Percentiles rank a stretch among this genome's conserved stretches.
Evolutionary conservation across 2,329 filamentous ascomycete species (phyloP).

Genomic region (Calonectria henricotiae): DNA sequence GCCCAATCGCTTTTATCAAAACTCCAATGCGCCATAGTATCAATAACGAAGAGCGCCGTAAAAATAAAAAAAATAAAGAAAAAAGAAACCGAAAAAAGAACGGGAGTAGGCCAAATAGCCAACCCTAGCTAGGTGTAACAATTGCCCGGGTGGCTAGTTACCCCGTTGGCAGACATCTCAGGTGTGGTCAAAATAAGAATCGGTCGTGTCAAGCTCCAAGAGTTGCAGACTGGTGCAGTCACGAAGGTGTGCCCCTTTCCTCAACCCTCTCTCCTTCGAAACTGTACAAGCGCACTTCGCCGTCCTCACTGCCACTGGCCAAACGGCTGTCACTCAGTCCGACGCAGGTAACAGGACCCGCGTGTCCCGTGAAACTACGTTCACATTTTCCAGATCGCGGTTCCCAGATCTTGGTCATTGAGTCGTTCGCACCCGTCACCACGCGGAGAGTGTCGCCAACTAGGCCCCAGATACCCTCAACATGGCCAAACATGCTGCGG

Average conservation of each 20-base stretch:
- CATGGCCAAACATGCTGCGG: constrained; percentile 95
- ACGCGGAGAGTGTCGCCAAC: constrained; percentile 90
- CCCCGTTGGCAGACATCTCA: not conserved
- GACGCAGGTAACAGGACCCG: constrained; percentile 93
- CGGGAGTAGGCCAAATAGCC: not conserved
- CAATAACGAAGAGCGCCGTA: constrained; percentile 2
- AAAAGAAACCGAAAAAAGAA: not conserved
- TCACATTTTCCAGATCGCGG: constrained; percentile 92
- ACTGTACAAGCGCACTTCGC: constrained; percentile 88
- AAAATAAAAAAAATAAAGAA: constrained; percentile 23
- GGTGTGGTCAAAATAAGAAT: constrained; percentile 28
- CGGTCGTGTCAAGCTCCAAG: constrained; percentile 20
- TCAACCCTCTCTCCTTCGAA: constrained; percentile 73
- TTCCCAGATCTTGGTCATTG: constrained; percentile 96
- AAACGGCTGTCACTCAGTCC: constrained; percentile 91
- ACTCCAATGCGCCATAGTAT: constrained; percentile 31
- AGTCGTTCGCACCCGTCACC: constrained; percentile 92
- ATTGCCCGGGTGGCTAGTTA: constrained; percentile 9
- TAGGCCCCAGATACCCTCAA: constrained; percentile 96
- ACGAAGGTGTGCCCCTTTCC: constrained; percentile 69
- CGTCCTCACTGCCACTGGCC: constrained; percentile 94
- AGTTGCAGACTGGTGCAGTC: not conserved
- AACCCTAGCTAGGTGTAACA: not conserved
- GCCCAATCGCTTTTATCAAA: constrained; percentile 30
- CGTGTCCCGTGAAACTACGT: constrained; percentile 91